phyloP scores from a whole-genome alignment of 441 rosid species.

The Biscutella laevigata region DNA sequence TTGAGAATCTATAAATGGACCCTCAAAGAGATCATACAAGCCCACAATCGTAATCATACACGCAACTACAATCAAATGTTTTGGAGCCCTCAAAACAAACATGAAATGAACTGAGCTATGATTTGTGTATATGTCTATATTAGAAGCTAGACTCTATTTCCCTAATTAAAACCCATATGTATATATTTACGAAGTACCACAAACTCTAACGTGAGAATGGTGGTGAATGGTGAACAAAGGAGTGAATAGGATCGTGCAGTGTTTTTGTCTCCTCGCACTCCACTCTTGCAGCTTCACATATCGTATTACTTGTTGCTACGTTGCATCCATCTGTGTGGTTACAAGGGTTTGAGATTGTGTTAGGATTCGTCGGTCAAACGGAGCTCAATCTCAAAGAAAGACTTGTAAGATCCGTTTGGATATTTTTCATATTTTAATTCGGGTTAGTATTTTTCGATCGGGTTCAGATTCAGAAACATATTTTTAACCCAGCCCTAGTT shows the following conservation, averaged over 20 bases:
- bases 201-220: conserved; percentile 19
- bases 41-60: conserved; percentile 19
- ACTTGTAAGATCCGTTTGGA: no score
- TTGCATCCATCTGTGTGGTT: conserved; percentile 25
- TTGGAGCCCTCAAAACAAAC: conserved; percentile 12
- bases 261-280: conserved; percentile 15
- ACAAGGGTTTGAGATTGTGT: conserved; percentile 27
- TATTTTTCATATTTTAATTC: no score
- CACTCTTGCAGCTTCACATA: conserved; percentile 18
- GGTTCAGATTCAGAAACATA: no score
- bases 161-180: background rate
- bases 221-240: conserved; percentile 20
- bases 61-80: conserved; percentile 15
- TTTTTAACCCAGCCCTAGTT: no score
- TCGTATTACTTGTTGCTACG: conserved; percentile 15
- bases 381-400: background rate
- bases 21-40: conserved; percentile 20
- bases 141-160: background rate
- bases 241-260: conserved; percentile 11
- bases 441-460: no score
- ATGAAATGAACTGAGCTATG: background rate
- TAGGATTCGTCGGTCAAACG: conserved; percentile 23
- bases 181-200: background rate
- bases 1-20: conserved; percentile 22
- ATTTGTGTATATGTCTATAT: conserved; percentile 1